Evolutionary conservation across 2,329 filamentous ascomycete species (phyloP).

Genomic region (Lojkania enalia): DNA sequence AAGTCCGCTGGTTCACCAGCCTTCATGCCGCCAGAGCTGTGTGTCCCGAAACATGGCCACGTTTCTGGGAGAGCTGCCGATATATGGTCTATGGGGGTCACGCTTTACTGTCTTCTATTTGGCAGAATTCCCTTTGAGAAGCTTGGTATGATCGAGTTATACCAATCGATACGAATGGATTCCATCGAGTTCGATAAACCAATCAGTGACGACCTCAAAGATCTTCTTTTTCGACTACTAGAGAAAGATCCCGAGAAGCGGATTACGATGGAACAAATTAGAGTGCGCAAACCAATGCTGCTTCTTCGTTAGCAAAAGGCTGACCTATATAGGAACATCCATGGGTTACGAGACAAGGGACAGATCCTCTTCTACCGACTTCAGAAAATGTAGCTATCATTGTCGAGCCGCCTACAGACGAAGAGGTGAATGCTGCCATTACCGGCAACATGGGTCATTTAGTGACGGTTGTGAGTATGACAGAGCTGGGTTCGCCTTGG

Average conservation of each 20-base stretch:
- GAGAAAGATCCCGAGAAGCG: slow-evolving; percentile 84
- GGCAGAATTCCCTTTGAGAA: slow-evolving; percentile 86
- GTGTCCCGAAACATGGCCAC: slow-evolving; percentile 80
- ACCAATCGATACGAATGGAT: slow-evolving; percentile 81
- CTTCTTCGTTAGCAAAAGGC: not conserved
- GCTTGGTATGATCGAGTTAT: slow-evolving; percentile 79
- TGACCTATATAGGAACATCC: slow-evolving; percentile 71
- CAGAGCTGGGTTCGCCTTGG: not conserved
- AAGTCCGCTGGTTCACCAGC: slow-evolving; percentile 95
- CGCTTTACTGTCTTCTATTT: slow-evolving; percentile 88
- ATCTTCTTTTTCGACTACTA: slow-evolving; percentile 73
- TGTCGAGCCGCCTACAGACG: slow-evolving; percentile 81
- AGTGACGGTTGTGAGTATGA: slow-evolving; percentile 69
- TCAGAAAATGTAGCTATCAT: slow-evolving; percentile 85
- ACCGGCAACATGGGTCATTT: slow-evolving; percentile 87
- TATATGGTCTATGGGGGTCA: slow-evolving; percentile 98
- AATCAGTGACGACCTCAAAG: slow-evolving; percentile 68
- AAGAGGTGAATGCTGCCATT: slow-evolving; percentile 88
- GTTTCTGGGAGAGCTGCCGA: slow-evolving; percentile 89
- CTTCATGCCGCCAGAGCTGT: slow-evolving; percentile 91
- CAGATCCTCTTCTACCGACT: slow-evolving; percentile 74
- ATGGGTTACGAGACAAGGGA: slow-evolving; percentile 85
- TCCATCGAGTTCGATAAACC: slow-evolving; percentile 64
- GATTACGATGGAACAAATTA: slow-evolving; percentile 79
- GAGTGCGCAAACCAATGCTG: slow-evolving; percentile 60